Conservation (phyloP, 1,284 basidiomycete genomes). For the Athelia psychrophila region DNA sequence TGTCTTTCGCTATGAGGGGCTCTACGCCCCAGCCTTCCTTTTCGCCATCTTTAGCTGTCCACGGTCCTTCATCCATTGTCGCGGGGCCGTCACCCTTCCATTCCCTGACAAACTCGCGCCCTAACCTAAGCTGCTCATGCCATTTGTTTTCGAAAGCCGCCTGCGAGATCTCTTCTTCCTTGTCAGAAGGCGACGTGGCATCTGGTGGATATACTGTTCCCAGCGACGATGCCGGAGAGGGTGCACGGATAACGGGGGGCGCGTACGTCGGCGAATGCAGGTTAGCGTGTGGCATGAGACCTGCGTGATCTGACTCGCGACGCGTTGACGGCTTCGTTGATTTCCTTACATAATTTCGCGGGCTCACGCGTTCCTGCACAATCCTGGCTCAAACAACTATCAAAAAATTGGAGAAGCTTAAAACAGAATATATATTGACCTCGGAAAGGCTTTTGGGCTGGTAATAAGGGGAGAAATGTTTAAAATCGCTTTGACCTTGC, state of each 20-base stretch:
- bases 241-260: constrained; percentile 59
- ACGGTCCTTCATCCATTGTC: not conserved
- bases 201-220: constrained; percentile 64
- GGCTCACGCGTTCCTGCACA: not conserved
- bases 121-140: constrained; percentile 37
- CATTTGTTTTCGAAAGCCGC: constrained; percentile 51
- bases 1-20: constrained; percentile 31
- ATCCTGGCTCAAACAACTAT: not conserved
- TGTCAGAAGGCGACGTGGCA: constrained; percentile 55
- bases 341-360: not conserved
- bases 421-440: not conserved
- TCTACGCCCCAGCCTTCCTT: constrained; percentile 42
- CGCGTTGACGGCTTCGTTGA: not conserved
- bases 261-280: constrained; percentile 45
- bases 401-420: not conserved
- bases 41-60: constrained; percentile 35
- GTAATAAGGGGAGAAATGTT: no score
- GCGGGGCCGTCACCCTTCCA: not conserved
- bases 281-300: not conserved
- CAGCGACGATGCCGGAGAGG: constrained; percentile 71
- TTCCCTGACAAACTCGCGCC: not conserved
- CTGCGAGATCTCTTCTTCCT: constrained; percentile 44
- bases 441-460: not conserved
- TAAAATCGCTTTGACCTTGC: no score
- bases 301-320: not conserved